Evolutionary conservation across 768 basidiomycete species (phyloP), one percentile per base, ranked within the genome.

Genomic region (Lactarius evosmus): DNA sequence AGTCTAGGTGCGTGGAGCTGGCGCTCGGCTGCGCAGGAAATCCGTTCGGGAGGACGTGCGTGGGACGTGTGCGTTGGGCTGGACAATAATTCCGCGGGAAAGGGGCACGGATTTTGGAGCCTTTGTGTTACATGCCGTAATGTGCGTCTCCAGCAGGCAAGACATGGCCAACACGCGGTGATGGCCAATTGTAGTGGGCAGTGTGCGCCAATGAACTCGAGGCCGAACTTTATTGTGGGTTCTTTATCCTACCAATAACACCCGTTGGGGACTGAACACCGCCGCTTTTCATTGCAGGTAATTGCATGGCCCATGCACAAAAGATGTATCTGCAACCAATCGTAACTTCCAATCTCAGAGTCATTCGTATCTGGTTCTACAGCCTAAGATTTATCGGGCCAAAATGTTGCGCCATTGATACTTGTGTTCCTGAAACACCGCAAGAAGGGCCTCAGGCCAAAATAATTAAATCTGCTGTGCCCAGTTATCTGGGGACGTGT

Each of bases 1-100:
- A 51, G 46, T 41, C 63, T 56, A 65, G 59, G 49, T 51, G 32
- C 53, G 14, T 57, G 58, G 58, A 41, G 12, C 22, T 50, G 54
- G 36, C 33, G 57, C 51, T 34, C 34, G 14, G 62, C 51, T 53
- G 49, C 36, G 56, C 51, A 33, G 12, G 40, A 46, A n/a, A 11
- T 25, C 16, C 29, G n/a, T 46, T 58, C 12, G 41, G n/a, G n/a
- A 8, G n/a, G 19, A 9, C 0, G 8, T 7, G 46, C 22, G 44
- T 46, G 22, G n/a, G 44, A 46, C n/a, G 11, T 25, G 11, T 25
- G 22, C 44, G 22, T 11, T 22, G 40, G 40, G 17, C 17, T 1
- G 44, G 44, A 6, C 9, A 17, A 12, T 12, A 33, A 33, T 54
- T 46, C 40, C 17, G 25, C 29, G 30, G 32, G 59, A 53, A 16